Conservation (phyloP, 352 stramenopile species). For the Globisporangium polare region DNA sequence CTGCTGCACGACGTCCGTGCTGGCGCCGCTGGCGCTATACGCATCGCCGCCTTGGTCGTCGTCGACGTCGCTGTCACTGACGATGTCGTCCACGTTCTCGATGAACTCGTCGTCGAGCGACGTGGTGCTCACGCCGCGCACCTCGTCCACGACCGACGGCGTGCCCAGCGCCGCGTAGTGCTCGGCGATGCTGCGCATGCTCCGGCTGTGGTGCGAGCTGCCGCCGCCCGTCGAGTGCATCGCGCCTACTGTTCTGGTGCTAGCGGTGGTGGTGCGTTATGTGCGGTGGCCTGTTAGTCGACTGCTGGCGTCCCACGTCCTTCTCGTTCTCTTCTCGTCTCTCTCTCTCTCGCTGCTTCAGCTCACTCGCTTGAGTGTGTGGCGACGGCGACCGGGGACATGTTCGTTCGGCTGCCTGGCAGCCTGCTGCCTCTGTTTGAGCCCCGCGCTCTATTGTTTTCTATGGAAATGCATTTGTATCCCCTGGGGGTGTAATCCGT, state of each 20-base stretch:
- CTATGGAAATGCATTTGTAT: slow-evolving; percentile 9
- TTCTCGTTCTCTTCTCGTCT: neutral
- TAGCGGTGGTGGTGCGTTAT: neutral
- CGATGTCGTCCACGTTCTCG: slow-evolving; percentile 21
- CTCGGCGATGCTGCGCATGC: slow-evolving; percentile 47
- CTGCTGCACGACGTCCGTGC: slow-evolving; percentile 2
- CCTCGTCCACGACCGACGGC: slow-evolving; percentile 15
- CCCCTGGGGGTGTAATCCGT: neutral
- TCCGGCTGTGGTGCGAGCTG: slow-evolving; percentile 13
- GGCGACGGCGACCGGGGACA: slow-evolving; percentile 7
- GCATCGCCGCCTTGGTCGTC: slow-evolving; percentile 15
- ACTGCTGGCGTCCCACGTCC: neutral
- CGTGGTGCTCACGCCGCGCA: slow-evolving; percentile 24
- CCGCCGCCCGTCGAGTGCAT: slow-evolving; percentile 1
- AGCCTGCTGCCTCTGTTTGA: neutral
- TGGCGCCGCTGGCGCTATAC: slow-evolving; percentile 9
- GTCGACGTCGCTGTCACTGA: slow-evolving; percentile 3
- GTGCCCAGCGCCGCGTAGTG: slow-evolving; percentile 31
- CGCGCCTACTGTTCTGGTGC: neutral
- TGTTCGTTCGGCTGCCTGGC: slow-evolving; percentile 3
- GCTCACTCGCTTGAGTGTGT: neutral
- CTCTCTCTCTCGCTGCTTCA: neutral
- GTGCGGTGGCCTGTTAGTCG: neutral
- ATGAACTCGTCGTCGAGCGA: slow-evolving; percentile 24
- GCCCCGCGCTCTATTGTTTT: slow-evolving; percentile 7